phyloP scores from a whole-genome alignment of 2,329 filamentous ascomycete species.

The Chaetomiaceae sp. region DNA sequence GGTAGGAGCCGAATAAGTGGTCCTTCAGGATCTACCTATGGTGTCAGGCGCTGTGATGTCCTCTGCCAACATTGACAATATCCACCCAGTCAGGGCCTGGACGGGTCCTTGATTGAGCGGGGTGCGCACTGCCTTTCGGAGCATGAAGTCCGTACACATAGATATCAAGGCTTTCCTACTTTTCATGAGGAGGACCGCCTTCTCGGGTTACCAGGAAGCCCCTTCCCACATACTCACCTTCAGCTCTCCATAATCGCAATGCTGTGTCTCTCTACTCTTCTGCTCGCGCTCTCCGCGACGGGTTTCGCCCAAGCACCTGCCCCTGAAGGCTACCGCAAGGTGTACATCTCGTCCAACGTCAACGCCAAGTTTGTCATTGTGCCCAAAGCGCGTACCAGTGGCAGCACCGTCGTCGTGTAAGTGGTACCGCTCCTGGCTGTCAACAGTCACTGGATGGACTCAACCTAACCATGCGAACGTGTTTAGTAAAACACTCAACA shows the following conservation, averaged over 20 bases:
- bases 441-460: background rate
- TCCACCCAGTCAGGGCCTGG: conserved; percentile 24
- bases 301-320: conserved; percentile 31
- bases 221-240: background rate
- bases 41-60: conserved; percentile 17
- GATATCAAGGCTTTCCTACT: background rate
- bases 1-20: conserved; percentile 1
- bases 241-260: conserved; percentile 19
- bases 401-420: conserved; percentile 33
- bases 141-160: background rate
- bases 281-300: conserved; percentile 30
- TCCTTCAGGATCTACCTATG: background rate
- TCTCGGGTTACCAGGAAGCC: background rate
- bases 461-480: background rate
- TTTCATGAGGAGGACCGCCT: background rate
- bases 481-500: conserved; percentile 28
- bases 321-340: conserved; percentile 33
- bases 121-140: background rate
- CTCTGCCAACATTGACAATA: conserved; percentile 17
- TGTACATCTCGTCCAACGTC: conserved; percentile 35
- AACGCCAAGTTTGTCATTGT: conserved; percentile 37
- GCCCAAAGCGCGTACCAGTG: conserved; percentile 29
- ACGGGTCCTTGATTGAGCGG: conserved; percentile 20
- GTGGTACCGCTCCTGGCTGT: conserved; percentile 14
- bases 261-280: conserved; percentile 25